These are phyloP conservation scores for Xylariales sp. DNA, from an alignment of 2,329 filamentous ascomycete species.

Conservation along the genomic window DNA sequence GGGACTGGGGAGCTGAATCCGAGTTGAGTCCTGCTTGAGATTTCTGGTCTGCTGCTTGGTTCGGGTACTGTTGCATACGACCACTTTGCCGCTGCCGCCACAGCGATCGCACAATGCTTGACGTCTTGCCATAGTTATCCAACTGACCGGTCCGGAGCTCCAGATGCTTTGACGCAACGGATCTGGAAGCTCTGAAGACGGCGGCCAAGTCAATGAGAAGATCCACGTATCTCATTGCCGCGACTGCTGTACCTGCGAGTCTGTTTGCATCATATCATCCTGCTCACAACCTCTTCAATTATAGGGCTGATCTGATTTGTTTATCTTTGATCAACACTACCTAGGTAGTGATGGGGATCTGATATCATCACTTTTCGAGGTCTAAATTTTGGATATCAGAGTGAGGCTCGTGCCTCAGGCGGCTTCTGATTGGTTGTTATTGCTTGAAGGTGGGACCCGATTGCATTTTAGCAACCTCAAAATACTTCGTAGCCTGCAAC, in stretches of 20 bases:
- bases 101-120: slow-evolving; percentile 35
- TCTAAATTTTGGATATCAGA: too few relatives aligned
- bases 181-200: slow-evolving; percentile 64
- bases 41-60: neutral
- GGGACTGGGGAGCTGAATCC: neutral
- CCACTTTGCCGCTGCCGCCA: slow-evolving; percentile 15
- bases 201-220: slow-evolving; percentile 65
- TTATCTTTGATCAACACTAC: too few relatives aligned
- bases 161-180: slow-evolving; percentile 59
- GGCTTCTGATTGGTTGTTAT: too few relatives aligned
- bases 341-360: neutral
- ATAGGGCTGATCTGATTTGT: too few relatives aligned
- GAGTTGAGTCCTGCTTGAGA: neutral
- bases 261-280: too few relatives aligned
- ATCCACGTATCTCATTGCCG: slow-evolving; percentile 56
- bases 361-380: slow-evolving; percentile 6
- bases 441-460: too few relatives aligned
- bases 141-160: slow-evolving; percentile 52
- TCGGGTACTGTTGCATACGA: neutral
- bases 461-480: too few relatives aligned
- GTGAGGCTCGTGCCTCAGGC: too few relatives aligned
- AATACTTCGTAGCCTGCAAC: too few relatives aligned
- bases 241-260: too few relatives aligned
- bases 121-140: slow-evolving; percentile 44
- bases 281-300: too few relatives aligned